A percentile compares a stretch with the other conserved stretches of the same genome.
Evolutionary conservation across 805 yeast genomes (phyloP).

Genomic region (Teunomyces aglyptinius): DNA sequence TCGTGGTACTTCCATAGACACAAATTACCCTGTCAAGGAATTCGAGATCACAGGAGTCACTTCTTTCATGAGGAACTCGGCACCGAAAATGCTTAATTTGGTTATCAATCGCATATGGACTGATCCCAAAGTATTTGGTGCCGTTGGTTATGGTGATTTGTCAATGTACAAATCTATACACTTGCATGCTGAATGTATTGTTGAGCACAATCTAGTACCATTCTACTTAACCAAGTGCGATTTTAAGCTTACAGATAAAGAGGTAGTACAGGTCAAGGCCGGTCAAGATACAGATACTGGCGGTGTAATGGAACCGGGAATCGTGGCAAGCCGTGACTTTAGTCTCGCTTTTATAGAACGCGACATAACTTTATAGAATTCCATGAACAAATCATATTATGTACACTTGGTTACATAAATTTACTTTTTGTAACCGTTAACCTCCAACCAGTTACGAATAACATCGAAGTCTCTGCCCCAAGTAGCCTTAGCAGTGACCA

Average conservation of each 20-base stretch:
- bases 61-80: conserved; percentile 46
- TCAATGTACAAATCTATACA: conserved; percentile 15
- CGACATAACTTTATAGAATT: conserved; percentile 7
- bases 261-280: conserved; percentile 13
- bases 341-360: conserved; percentile 38
- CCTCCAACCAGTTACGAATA: conserved; percentile 49
- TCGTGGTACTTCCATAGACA: conserved; percentile 9
- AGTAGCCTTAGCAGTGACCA: conserved; percentile 51
- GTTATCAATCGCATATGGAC: conserved; percentile 16
- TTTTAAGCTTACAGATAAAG: conserved; percentile 26
- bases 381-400: conserved; percentile 1
- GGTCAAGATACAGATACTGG: conserved; percentile 12
- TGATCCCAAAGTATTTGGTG: conserved; percentile 7
- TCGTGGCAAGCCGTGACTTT: conserved; percentile 40
- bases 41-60: conserved; percentile 53
- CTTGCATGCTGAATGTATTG: conserved; percentile 42
- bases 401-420: conserved; percentile 1
- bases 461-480: conserved; percentile 60
- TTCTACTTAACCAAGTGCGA: conserved; percentile 44
- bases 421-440: conserved; percentile 27
- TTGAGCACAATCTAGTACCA: conserved; percentile 47
- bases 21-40: conserved; percentile 9
- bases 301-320: conserved; percentile 35
- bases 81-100: conserved; percentile 27
- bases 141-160: conserved; percentile 6